Base-by-base conservation (phyloP, 805 yeast genomes). In the Wickerhamiella azyma region DNA sequence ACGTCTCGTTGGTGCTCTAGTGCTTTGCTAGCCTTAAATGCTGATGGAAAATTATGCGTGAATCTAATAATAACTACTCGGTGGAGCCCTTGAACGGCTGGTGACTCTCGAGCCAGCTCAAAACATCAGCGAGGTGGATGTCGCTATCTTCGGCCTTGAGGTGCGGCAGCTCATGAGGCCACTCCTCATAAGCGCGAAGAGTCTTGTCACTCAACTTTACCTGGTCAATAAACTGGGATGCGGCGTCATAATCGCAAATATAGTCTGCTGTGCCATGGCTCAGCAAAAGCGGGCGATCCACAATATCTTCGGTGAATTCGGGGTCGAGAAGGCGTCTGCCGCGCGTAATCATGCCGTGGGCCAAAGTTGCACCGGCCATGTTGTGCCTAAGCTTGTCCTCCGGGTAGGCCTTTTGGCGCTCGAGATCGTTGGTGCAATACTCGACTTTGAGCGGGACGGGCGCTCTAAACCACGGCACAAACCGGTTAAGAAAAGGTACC, bases 191-290 rank as follows among this genome's bases (percentile, higher is more conserved):
- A 4, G 45, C 28, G 18, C 50, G 46, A n/a, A 52, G 46, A 17
- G 53, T 50, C 45, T 55, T 55, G 46, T 54, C 57, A 13, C 44
- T 40, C 11, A 50, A 43, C 14, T 39, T 45, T 9, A 45, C 50
- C 26, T 40, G 14, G 3, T 45, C 37, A 39, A 48, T 39, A 40
- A 53, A 53, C 44, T 48, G 17, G 33, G 39, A 30, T 6, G 55
- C 29, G 26, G 50, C 51, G 11, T 37, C 45, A 24, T 32, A 41
- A 36, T 51, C 55, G 46, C 59, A 52, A 17, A 57, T 37, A 14
- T n/a, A 24, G 37, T 57, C 59, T 2, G 32, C 69, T 79, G 74
- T 48, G 24, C 68, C 69, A 39, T 59, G 65, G 35, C 50, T 36
- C 8, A 64, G 43, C 24, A 63, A 52, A 13, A 64, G 49, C n/a